Conservation (phyloP, 1,284 basidiomycete species). For the Chondrostereum purpureum region DNA sequence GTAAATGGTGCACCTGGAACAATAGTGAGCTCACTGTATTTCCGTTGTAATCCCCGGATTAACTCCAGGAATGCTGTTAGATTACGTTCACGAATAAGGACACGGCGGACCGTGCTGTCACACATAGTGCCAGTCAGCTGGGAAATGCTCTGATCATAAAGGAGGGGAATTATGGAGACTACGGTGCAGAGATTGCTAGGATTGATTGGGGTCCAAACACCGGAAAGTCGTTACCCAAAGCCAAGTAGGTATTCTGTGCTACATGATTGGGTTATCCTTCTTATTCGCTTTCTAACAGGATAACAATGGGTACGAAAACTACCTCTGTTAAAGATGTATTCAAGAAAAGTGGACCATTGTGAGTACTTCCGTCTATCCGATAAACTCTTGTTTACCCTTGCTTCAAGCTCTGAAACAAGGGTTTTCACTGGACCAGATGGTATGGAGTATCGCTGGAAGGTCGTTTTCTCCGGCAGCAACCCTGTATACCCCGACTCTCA, state of each 20-base stretch:
- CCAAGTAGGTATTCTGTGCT: neutral
- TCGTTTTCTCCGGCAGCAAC: conserved; percentile 11
- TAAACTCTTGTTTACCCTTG: too few species aligned
- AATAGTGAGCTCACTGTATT: neutral
- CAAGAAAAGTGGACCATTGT: conserved; percentile 4
- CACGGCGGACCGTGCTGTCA: conserved; percentile 2
- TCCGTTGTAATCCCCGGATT: neutral
- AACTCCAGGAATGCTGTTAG: too few species aligned
- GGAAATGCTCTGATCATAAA: neutral
- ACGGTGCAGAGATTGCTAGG: neutral
- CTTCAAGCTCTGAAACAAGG: conserved; percentile 6
- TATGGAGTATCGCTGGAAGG: conserved; percentile 16
- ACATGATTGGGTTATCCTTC: neutral
- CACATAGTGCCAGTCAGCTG: neutral
- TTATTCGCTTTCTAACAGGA: neutral
- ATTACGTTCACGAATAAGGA: conserved; percentile 5
- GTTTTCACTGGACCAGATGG: conserved; percentile 13
- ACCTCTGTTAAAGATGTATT: conserved; percentile 2
- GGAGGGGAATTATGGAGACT: conserved; percentile 1
- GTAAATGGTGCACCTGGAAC: neutral
- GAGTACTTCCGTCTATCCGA: neutral
- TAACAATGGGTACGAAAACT: neutral
- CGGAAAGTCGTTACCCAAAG: neutral
- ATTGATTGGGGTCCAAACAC: conserved; percentile 2
- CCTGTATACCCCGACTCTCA: conserved; percentile 13